A percentile compares a stretch with the other conserved stretches of the same genome.
These are phyloP conservation scores for Xylaria digitata DNA, from an alignment of 2,329 filamentous ascomycete genomes.

Conservation along the genomic window DNA sequence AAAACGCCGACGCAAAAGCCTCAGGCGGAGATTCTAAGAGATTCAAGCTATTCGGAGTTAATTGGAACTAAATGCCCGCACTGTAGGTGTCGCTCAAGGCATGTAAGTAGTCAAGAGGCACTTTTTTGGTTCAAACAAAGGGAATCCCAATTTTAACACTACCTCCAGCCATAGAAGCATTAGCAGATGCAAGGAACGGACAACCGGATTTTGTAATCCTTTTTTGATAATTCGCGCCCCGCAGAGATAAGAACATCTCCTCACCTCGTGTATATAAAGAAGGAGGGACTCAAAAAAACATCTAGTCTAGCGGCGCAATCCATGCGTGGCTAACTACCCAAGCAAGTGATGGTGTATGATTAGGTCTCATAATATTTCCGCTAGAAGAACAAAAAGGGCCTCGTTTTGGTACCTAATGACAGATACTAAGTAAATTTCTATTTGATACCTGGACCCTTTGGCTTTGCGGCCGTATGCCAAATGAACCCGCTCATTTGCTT, in stretches of 20 bases:
- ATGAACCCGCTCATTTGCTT: neutral
- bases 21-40: conserved; percentile 55
- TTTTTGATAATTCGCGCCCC: neutral
- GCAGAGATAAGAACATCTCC: neutral
- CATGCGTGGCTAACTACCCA: neutral
- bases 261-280: neutral
- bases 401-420: neutral
- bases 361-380: neutral
- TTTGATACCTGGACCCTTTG: neutral
- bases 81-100: neutral
- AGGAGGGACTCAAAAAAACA: neutral
- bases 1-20: conserved; percentile 64
- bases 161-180: neutral
- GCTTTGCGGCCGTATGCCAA: neutral
- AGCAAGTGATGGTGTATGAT: neutral
- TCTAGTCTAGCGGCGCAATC: neutral
- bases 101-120: neutral
- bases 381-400: too few relatives aligned
- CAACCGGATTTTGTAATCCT: neutral
- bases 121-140: neutral
- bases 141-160: conserved; percentile 4
- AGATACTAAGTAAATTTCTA: neutral
- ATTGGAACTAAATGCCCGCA: conserved; percentile 58
- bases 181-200: neutral
- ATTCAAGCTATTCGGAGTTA: conserved; percentile 71